Evolutionary conservation across 345 rosid species (phyloP).

Genomic region (Hypericum perforatum): DNA sequence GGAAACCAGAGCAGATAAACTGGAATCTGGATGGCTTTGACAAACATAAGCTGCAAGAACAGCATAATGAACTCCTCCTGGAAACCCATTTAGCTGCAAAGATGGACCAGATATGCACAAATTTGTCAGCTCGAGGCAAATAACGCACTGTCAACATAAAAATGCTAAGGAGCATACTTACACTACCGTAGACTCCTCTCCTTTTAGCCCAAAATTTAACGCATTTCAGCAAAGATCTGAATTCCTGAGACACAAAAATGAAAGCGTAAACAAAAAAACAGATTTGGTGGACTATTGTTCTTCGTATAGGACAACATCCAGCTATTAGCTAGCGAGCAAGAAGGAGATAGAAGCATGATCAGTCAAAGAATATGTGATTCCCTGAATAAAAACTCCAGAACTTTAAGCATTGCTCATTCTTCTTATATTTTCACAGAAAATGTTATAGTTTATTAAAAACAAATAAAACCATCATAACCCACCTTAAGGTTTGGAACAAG

Average conservation of each 20-base stretch:
- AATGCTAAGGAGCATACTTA: constrained; percentile 17
- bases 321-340: too few species aligned
- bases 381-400: too few species aligned
- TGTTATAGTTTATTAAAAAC: not conserved
- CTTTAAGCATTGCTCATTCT: too few species aligned
- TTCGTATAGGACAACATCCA: too few species aligned
- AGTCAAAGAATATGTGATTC: constrained; percentile 2
- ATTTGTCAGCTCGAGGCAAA: not conserved
- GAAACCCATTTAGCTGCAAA: constrained; percentile 47
- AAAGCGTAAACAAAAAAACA: too few species aligned
- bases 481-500: constrained; percentile 50
- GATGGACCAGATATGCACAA: constrained; percentile 4
- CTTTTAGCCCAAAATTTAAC: constrained; percentile 50
- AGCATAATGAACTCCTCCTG: constrained; percentile 56
- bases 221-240: constrained; percentile 39
- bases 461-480: not conserved
- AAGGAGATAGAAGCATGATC: not conserved
- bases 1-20: constrained; percentile 27
- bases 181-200: constrained; percentile 53
- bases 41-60: constrained; percentile 45
- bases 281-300: too few species aligned
- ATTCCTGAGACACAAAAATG: constrained; percentile 25
- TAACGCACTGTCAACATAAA: not conserved
- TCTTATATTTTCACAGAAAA: too few species aligned
- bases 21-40: constrained; percentile 31